These are phyloP conservation scores for Blepharisma stoltei DNA, from an alignment of 73 alveolate species.

Conservation along the genomic window DNA sequence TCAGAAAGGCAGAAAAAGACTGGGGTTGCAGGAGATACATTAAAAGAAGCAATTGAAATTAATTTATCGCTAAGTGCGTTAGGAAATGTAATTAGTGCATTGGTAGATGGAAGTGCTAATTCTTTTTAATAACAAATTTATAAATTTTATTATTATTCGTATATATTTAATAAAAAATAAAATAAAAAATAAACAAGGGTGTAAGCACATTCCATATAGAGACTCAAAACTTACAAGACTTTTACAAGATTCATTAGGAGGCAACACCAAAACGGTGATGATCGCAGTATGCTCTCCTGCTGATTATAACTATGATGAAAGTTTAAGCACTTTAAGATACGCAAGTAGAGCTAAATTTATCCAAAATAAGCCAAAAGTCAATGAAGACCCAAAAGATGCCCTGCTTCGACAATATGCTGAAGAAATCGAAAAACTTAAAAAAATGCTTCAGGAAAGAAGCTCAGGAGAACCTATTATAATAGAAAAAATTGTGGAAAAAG, in stretches of 20 bases:
- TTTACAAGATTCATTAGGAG: slow-evolving; percentile 94
- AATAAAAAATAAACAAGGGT: slow-evolving; percentile 41
- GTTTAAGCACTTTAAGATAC: slow-evolving; percentile 91
- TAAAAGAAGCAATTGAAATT: slow-evolving; percentile 86
- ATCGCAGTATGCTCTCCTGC: slow-evolving; percentile 96
- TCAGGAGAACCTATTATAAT: slow-evolving; percentile 49
- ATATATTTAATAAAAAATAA: too few relatives aligned
- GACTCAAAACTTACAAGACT: slow-evolving; percentile 83
- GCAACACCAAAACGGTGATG: slow-evolving; percentile 98
- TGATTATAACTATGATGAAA: slow-evolving; percentile 94
- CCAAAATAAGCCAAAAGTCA: slow-evolving; percentile 90
- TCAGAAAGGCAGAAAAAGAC: slow-evolving; percentile 88
- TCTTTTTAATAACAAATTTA: too few relatives aligned
- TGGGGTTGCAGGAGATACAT: slow-evolving; percentile 81
- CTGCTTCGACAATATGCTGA: slow-evolving; percentile 88
- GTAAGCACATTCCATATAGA: slow-evolving; percentile 83
- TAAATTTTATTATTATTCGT: too few relatives aligned
- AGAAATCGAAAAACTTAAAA: slow-evolving; percentile 81
- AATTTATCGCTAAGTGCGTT: slow-evolving; percentile 82
- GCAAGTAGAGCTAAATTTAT: slow-evolving; percentile 97
- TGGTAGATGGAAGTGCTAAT: slow-evolving; percentile 68
- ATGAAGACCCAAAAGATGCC: slow-evolving; percentile 99
- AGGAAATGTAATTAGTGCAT: slow-evolving; percentile 86
- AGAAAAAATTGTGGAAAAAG: slow-evolving; percentile 80
- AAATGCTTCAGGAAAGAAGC: slow-evolving; percentile 42